Conservation (phyloP, 1,284 basidiomycete species). For the Ganoderma boninense region DNA sequence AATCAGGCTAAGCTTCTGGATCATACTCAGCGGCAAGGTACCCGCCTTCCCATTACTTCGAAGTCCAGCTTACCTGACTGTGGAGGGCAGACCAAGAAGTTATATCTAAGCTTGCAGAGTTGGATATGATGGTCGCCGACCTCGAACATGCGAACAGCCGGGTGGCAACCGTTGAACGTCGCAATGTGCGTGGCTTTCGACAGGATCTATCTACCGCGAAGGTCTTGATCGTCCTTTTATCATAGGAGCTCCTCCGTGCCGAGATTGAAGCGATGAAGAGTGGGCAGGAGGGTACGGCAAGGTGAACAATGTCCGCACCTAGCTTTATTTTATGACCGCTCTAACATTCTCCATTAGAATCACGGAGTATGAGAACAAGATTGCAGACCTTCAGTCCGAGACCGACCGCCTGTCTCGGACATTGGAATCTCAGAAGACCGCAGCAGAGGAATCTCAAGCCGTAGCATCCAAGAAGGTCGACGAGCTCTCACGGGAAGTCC, state of each 20-base stretch:
- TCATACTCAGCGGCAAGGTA: constrained; percentile 88
- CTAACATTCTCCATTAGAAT: constrained; percentile 54
- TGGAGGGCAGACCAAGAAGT: constrained; percentile 84
- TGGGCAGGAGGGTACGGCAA: constrained; percentile 79
- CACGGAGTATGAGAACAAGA: constrained; percentile 74
- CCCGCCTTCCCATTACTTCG: constrained; percentile 12
- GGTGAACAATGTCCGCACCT: constrained; percentile 54
- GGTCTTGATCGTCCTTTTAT: neutral
- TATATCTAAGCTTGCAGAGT: constrained; percentile 85
- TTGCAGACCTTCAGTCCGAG: constrained; percentile 79
- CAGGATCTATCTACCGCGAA: neutral
- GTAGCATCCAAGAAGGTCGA: constrained; percentile 63
- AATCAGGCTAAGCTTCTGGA: constrained; percentile 92
- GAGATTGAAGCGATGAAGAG: constrained; percentile 91
- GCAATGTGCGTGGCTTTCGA: constrained; percentile 71
- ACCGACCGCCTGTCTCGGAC: constrained; percentile 72
- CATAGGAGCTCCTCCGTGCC: constrained; percentile 88
- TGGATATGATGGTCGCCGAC: constrained; percentile 94
- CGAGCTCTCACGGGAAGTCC: constrained; percentile 68
- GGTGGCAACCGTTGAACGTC: constrained; percentile 89
- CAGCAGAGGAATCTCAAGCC: constrained; percentile 59
- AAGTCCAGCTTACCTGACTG: neutral
- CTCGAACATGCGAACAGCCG: constrained; percentile 93
- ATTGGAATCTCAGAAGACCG: constrained; percentile 75
- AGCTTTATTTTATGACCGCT: neutral